Conservation (phyloP, 805 yeast species). For the Suhomyces sp. region DNA sequence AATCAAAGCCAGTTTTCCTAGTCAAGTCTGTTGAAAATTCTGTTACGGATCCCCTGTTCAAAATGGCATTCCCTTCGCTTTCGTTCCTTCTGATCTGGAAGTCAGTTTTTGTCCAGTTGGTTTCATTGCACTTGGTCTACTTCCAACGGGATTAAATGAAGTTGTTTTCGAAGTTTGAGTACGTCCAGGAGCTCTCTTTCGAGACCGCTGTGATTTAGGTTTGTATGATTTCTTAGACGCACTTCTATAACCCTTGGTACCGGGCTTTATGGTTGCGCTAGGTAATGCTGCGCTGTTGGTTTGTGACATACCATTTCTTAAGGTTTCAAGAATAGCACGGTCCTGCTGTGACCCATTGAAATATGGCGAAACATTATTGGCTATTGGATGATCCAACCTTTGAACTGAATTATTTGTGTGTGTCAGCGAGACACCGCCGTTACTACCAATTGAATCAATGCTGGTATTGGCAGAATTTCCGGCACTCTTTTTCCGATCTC, state of each 20-base stretch:
- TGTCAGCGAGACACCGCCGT: neutral
- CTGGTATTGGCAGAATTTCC: neutral
- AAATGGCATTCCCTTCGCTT: too few species aligned
- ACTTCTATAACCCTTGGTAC: neutral
- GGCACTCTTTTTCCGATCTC: slow-evolving; percentile 27
- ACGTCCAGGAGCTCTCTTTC: slow-evolving; percentile 2
- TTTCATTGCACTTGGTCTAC: too few species aligned
- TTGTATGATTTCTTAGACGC: slow-evolving; percentile 1
- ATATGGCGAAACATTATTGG: slow-evolving; percentile 1
- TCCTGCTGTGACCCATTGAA: slow-evolving; percentile 10
- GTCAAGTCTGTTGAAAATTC: too few species aligned
- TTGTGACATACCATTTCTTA: slow-evolving; percentile 8
- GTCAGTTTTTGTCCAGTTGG: too few species aligned
- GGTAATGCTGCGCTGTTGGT: neutral
- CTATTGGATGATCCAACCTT: neutral
- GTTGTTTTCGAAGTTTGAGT: too few species aligned
- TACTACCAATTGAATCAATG: neutral
- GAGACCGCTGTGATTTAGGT: slow-evolving; percentile 5
- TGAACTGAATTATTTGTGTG: neutral
- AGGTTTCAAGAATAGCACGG: slow-evolving; percentile 8
- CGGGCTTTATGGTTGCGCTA: neutral
- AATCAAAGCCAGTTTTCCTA: too few species aligned
- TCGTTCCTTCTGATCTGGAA: too few species aligned
- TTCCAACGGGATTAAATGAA: too few species aligned
- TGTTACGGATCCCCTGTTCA: too few species aligned